Evolutionary conservation across 331 rosid species (phyloP).

Genomic region (Malus hybrid): DNA sequence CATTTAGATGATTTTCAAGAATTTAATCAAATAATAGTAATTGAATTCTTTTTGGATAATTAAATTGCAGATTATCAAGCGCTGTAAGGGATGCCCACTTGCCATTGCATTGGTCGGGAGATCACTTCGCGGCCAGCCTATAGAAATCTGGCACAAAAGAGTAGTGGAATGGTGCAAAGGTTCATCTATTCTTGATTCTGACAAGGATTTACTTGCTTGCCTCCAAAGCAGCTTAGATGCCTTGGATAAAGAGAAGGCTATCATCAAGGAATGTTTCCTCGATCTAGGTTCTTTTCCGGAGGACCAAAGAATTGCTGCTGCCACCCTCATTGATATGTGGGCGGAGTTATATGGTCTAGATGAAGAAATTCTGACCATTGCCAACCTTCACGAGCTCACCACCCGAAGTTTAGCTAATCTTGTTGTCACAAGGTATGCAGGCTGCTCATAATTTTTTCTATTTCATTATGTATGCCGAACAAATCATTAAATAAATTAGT

Average conservation of each 20-base stretch:
- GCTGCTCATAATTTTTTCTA: background rate
- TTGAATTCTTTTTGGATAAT: conserved; percentile 1
- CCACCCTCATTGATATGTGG: conserved; percentile 30
- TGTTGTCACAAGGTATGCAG: conserved; percentile 38
- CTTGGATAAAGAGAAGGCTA: conserved; percentile 15
- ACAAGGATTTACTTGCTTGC: conserved; percentile 19
- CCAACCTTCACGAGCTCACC: conserved; percentile 27
- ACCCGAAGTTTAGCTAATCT: conserved; percentile 34
- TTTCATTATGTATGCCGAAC: too few species aligned
- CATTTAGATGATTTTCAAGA: background rate
- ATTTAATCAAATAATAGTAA: background rate
- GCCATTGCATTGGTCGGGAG: conserved; percentile 44
- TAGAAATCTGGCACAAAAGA: conserved; percentile 24
- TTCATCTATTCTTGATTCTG: conserved; percentile 21
- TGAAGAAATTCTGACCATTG: conserved; percentile 26
- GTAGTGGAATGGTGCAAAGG: conserved; percentile 23
- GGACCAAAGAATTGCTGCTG: conserved; percentile 45
- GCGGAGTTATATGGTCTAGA: conserved; percentile 43
- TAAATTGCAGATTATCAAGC: conserved; percentile 37
- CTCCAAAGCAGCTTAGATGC: conserved; percentile 40
- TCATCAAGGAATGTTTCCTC: conserved; percentile 45
- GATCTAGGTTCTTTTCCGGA: conserved; percentile 60
- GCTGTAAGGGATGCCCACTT: conserved; percentile 41
- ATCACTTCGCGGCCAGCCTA: conserved; percentile 20
- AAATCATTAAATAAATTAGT: background rate